Conservation (phyloP, 257 asterid genomes). For the Solanum corneliomulleri region DNA sequence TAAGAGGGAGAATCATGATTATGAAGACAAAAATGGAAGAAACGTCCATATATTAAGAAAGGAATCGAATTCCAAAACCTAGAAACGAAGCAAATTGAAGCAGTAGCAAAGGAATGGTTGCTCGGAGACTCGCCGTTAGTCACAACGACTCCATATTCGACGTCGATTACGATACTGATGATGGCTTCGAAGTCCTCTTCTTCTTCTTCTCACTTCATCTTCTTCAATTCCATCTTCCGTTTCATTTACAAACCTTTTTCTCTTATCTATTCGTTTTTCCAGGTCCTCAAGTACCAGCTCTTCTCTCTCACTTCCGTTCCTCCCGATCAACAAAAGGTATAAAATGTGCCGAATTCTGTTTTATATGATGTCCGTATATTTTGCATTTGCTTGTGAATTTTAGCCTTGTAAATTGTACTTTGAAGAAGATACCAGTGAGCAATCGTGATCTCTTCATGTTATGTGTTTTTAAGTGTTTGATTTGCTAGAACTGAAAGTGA, state of each 20-base stretch:
- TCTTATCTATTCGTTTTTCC: constrained; percentile 13
- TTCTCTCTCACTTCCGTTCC: constrained; percentile 83
- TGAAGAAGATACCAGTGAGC: background rate
- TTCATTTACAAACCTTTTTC: constrained; percentile 2
- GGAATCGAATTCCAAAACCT: background rate
- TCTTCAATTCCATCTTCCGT: background rate
- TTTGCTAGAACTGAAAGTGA: background rate
- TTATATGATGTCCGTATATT: background rate
- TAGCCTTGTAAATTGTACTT: background rate
- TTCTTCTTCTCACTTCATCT: background rate
- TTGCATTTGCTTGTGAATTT: background rate
- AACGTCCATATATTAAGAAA: no score
- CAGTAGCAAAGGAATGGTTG: constrained; percentile 36
- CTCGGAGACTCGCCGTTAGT: constrained; percentile 48
- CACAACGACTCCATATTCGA: constrained; percentile 60
- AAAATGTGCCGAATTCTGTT: background rate
- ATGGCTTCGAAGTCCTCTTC: constrained; percentile 70
- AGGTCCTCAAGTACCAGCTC: constrained; percentile 84
- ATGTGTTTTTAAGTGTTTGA: background rate
- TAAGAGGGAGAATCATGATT: no score
- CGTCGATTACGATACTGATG: constrained; percentile 73
- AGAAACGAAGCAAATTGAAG: background rate
- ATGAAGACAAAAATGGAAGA: no score
- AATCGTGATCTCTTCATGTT: background rate
- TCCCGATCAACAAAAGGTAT: constrained; percentile 86